A percentile compares a stretch with the other conserved stretches of the same genome.
Conservation (phyloP, 768 basidiomycete genomes). For the Cystobasidium ongulense region DNA sequence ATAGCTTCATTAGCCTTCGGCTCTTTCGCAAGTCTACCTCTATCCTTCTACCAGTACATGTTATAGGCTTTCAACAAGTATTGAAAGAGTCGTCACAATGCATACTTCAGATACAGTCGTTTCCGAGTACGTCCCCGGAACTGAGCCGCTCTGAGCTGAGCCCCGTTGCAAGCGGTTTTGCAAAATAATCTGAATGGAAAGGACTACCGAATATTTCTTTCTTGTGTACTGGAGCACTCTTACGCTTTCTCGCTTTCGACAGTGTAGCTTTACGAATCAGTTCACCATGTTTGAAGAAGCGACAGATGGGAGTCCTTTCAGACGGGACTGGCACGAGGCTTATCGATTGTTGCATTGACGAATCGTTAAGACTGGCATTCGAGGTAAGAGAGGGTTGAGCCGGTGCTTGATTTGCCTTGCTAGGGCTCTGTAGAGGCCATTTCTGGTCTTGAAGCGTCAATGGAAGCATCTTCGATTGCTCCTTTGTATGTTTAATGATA, state of each 20-base stretch:
- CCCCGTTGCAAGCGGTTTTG: neutral
- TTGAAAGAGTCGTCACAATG: too few species aligned
- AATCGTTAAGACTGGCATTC: neutral
- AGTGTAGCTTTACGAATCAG: neutral
- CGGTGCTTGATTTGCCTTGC: neutral
- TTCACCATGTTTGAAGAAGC: slow-evolving; percentile 7
- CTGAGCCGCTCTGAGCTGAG: neutral
- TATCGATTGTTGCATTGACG: neutral
- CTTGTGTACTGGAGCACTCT: neutral
- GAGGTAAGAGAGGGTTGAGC: neutral
- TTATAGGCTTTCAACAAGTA: too few species aligned
- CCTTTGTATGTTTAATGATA: neutral
- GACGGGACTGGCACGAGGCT: neutral
- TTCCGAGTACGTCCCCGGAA: neutral
- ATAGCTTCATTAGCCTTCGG: too few species aligned
- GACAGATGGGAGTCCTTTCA: neutral
- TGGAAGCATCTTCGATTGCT: neutral
- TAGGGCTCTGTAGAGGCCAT: neutral
- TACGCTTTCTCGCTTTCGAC: neutral
- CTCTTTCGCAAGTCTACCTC: too few species aligned
- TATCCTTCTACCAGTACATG: too few species aligned
- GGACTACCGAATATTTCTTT: neutral
- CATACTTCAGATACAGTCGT: slow-evolving; percentile 8
- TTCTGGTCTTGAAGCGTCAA: neutral
- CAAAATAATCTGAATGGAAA: neutral